Evolutionary conservation across 805 yeast genomes (phyloP).

Genomic region (Isabelozyma rhagii): DNA sequence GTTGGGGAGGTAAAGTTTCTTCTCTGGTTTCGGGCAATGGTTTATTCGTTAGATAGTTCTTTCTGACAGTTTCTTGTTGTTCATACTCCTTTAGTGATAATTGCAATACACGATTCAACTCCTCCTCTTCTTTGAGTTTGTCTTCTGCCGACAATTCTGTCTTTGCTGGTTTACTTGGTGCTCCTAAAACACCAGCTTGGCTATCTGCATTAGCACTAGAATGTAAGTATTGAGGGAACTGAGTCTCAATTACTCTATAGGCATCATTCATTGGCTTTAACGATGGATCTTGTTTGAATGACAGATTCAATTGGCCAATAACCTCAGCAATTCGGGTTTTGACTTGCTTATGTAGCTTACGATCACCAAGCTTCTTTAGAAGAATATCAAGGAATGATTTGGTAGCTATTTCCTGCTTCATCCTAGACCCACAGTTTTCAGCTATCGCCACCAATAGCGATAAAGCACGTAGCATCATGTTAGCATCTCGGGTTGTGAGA

Average conservation of each 20-base stretch:
- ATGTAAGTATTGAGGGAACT: conserved; percentile 28
- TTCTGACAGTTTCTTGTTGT: conserved; percentile 30
- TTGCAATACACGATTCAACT: conserved; percentile 70
- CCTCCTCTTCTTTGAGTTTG: conserved; percentile 67
- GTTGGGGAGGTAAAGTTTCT: conserved; percentile 2
- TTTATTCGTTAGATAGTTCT: conserved; percentile 22
- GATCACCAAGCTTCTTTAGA: conserved; percentile 47
- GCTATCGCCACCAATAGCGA: conserved; percentile 37
- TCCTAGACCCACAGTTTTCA: conserved; percentile 44
- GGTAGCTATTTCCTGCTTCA: conserved; percentile 43
- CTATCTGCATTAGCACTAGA: conserved; percentile 2
- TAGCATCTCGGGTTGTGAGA: conserved; percentile 35
- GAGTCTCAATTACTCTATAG: conserved; percentile 44
- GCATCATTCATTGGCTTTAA: conserved; percentile 67
- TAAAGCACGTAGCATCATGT: conserved; percentile 34
- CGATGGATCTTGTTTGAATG: conserved; percentile 74
- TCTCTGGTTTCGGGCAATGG: conserved; percentile 31
- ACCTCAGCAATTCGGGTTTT: conserved; percentile 65
- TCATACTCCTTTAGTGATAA: conserved; percentile 66
- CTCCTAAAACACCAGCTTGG: conserved; percentile 2
- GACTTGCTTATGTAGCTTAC: conserved; percentile 61
- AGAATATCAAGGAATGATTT: conserved; percentile 32
- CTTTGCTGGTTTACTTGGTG: conserved; percentile 62
- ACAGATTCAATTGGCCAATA: conserved; percentile 59
- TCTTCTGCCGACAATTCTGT: conserved; percentile 44